Evolutionary conservation across 2,329 filamentous ascomycete genomes (phyloP).

Genomic region (Amesomyces nigricolor): DNA sequence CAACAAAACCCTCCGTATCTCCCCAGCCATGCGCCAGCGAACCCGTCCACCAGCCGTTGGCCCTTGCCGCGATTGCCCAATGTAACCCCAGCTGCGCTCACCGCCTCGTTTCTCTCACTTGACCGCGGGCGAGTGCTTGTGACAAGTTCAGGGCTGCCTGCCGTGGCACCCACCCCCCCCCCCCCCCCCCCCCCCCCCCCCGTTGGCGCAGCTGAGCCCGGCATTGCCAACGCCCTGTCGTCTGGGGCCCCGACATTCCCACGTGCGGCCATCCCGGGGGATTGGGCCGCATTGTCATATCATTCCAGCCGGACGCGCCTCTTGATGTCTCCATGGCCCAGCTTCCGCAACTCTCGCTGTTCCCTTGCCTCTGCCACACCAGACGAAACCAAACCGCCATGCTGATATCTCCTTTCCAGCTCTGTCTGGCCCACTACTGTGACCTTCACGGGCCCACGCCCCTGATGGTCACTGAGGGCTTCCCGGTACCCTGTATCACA

Average conservation of each 20-base stretch:
- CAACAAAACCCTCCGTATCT: background rate
- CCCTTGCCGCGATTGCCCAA: constrained; percentile 12
- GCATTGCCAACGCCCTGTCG: constrained; percentile 14
- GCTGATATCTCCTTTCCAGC: constrained; percentile 46
- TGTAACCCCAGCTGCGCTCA: constrained; percentile 17
- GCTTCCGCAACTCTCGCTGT: background rate
- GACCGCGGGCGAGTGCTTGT: background rate
- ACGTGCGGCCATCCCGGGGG: constrained; percentile 21
- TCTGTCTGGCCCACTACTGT: constrained; percentile 66
- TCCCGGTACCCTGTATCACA: constrained; percentile 54
- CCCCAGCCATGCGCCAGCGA: background rate
- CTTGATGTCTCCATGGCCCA: background rate
- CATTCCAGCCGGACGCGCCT: background rate
- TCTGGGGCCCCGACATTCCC: constrained; percentile 9
- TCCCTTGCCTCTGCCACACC: constrained; percentile 1
- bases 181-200: constrained; percentile 11
- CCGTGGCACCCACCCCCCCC: constrained; percentile 4
- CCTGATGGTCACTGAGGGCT: constrained; percentile 63
- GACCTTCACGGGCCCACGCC: constrained; percentile 65
- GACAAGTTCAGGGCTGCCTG: constrained; percentile 6
- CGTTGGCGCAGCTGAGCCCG: constrained; percentile 8
- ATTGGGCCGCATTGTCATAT: background rate
- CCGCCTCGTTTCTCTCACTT: constrained; percentile 16
- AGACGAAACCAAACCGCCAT: constrained; percentile 24
- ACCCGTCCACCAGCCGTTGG: background rate